phyloP scores from a whole-genome alignment of 2,329 filamentous ascomycete genomes.

The Fusarium sp. region DNA sequence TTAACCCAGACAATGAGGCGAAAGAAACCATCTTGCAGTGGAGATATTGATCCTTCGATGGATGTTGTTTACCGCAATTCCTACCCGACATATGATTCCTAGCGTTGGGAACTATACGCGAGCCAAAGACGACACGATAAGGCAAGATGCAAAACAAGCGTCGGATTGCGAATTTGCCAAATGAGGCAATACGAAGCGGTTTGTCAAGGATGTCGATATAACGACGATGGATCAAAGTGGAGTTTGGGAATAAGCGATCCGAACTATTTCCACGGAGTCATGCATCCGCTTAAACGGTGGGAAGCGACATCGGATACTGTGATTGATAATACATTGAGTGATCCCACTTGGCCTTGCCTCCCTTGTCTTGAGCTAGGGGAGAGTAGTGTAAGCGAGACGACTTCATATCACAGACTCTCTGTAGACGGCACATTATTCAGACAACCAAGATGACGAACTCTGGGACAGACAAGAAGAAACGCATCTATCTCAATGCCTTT shows the following conservation, averaged over 20 bases:
- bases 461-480: background rate
- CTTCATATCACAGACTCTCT: background rate
- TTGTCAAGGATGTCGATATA: background rate
- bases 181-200: slow-evolving; percentile 1
- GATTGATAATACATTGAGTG: background rate
- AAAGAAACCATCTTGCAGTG: background rate
- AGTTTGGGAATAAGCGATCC: background rate
- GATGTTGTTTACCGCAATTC: background rate
- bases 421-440: background rate
- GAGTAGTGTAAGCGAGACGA: background rate
- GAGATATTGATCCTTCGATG: background rate
- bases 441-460: background rate
- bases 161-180: slow-evolving; percentile 16
- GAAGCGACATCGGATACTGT: background rate
- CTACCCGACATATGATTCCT: background rate
- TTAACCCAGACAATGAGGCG: slow-evolving; percentile 10
- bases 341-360: background rate
- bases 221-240: background rate
- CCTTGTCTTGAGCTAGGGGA: background rate
- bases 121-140: background rate
- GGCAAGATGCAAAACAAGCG: slow-evolving; percentile 12
- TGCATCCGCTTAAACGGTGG: background rate
- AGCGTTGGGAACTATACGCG: background rate
- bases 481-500: slow-evolving; percentile 30
- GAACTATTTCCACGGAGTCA: background rate